Conservation (phyloP, 2,329 filamentous ascomycete species). For the Sordariomycetes sp. region DNA sequence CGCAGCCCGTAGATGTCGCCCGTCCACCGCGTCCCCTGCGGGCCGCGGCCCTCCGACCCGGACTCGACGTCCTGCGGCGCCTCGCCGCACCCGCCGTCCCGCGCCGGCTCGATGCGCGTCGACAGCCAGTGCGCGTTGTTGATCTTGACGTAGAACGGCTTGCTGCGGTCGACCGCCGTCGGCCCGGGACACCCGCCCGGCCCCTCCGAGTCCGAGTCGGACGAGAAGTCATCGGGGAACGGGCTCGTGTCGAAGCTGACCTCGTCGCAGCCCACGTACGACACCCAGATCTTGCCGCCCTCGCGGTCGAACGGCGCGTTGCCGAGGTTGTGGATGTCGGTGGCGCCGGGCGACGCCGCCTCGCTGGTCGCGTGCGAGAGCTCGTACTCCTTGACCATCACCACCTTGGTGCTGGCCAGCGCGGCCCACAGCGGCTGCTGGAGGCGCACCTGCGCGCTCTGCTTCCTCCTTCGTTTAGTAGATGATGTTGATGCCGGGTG, state of each 20-base stretch:
- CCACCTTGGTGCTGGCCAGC: slow-evolving; percentile 90
- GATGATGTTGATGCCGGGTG: slow-evolving; percentile 28
- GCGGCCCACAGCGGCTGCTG: slow-evolving; percentile 92
- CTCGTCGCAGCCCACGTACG: slow-evolving; percentile 67
- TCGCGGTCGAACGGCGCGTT: slow-evolving; percentile 63
- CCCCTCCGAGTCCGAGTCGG: slow-evolving; percentile 14
- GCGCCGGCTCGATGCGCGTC: slow-evolving; percentile 53
- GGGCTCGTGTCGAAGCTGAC: slow-evolving; percentile 66
- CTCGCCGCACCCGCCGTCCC: slow-evolving; percentile 8
- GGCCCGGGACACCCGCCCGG: slow-evolving; percentile 11
- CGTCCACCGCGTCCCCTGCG: slow-evolving; percentile 48
- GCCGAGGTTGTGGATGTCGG: slow-evolving; percentile 66
- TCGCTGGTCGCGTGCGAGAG: slow-evolving; percentile 68
- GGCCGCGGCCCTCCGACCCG: slow-evolving; percentile 16
- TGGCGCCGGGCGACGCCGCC: slow-evolving; percentile 62
- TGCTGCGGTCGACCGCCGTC: slow-evolving; percentile 52
- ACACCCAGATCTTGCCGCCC: slow-evolving; percentile 69
- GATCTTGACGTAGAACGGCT: slow-evolving; percentile 69
- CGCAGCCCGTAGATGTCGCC: slow-evolving; percentile 61
- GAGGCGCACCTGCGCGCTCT: slow-evolving; percentile 81
- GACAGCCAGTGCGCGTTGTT: slow-evolving; percentile 75
- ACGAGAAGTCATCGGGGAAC: slow-evolving; percentile 29
- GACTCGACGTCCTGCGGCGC: background rate
- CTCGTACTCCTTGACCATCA: slow-evolving; percentile 85
- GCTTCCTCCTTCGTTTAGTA: slow-evolving; percentile 79